Percentiles rank a stretch among this genome's conserved stretches.
phyloP scores from a whole-genome alignment of 371 early-diverging fungal genomes.

The Rhizopus microsporus region DNA sequence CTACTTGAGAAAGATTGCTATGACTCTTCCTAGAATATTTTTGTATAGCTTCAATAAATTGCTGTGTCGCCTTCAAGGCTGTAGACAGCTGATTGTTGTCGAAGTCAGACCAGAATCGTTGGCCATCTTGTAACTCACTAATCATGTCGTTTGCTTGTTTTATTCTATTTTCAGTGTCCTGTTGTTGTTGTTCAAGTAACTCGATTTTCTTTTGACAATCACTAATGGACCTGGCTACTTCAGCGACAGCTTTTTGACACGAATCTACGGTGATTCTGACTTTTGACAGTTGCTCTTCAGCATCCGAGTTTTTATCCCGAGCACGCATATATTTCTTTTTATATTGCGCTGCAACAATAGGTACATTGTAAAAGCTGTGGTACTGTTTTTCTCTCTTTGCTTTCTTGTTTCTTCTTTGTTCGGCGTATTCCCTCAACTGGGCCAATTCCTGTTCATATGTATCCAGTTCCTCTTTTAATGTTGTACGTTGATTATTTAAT shows the following conservation, averaged over 20 bases:
- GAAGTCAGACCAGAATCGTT: conserved; percentile 20
- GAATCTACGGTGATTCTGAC: conserved; percentile 20
- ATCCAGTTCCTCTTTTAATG: conserved; percentile 15
- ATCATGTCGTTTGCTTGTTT: conserved; percentile 10
- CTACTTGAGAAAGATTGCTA: not conserved
- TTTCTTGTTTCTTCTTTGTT: conserved; percentile 30
- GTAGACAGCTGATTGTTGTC: conserved; percentile 16
- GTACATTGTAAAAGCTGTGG: conserved; percentile 30
- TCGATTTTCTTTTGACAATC: conserved; percentile 19
- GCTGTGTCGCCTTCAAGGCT: conserved; percentile 7
- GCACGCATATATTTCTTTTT: conserved; percentile 39
- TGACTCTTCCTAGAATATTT: conserved; percentile 7
- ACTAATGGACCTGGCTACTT: conserved; percentile 10
- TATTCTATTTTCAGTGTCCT: conserved; percentile 7
- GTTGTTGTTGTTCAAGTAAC: conserved; percentile 7
- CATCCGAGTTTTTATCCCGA: conserved; percentile 34
- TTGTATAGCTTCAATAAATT: conserved; percentile 20
- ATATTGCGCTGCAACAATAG: conserved; percentile 25
- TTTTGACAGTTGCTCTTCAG: conserved; percentile 33
- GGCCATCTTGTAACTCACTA: conserved; percentile 18
- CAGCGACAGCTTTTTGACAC: conserved; percentile 21
- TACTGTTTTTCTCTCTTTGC: conserved; percentile 35
- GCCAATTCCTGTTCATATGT: conserved; percentile 19
- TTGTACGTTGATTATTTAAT: conserved; percentile 8
- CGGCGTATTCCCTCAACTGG: conserved; percentile 26